Evolutionary conservation across 208 protist genomes (phyloP), one percentile per base, ranked within the genome.

Genomic region (Novymonas esmeraldas): DNA sequence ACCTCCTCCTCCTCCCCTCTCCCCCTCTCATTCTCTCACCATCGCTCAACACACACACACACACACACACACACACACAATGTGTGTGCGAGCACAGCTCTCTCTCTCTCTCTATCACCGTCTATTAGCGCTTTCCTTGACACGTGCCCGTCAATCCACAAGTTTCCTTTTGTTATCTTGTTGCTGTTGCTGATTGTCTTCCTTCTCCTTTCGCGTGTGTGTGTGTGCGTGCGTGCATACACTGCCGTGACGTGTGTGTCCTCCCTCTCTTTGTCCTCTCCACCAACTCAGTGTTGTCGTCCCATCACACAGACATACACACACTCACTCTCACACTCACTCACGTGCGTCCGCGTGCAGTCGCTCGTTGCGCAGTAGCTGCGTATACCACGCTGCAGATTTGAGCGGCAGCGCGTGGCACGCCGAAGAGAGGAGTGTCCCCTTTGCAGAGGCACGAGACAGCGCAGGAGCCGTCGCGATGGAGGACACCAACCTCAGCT

Each of bases 401-500:
- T 13, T 48, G 16, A 26, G 44, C 22, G 44, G 4, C 18, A 26
- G 16, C 22, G 16, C 10, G 16, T 48, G n/a, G n/a, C n/a, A n/a
- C n/a, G n/a, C n/a, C n/a, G n/a, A n/a, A n/a, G n/a, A n/a, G n/a
- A n/a, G n/a, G n/a, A n/a, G n/a, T n/a, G n/a, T n/a, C n/a, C n/a
- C n/a, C n/a, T n/a, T n/a, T n/a, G n/a, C n/a, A n/a, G n/a, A n/a
- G n/a, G n/a, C n/a, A n/a, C n/a, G n/a, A n/a, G n/a, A n/a, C n/a
- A n/a, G n/a, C n/a, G n/a, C 14, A 7, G 39, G 39, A 14, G 39
- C 39, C 11, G 7, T 3, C 3, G 45, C 24, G 50, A 93, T 95
- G 90, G 90, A 95, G 71, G 87, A 95, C 50, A 95, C 84, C 13
- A 93, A 95, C 69, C 76, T 92, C 54, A 89, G 84, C 54, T 97